A percentile compares a stretch with the other conserved stretches of the same genome.
These are phyloP conservation scores for Mycena belliarum DNA, from an alignment of 768 basidiomycete genomes.

Conservation along the genomic window DNA sequence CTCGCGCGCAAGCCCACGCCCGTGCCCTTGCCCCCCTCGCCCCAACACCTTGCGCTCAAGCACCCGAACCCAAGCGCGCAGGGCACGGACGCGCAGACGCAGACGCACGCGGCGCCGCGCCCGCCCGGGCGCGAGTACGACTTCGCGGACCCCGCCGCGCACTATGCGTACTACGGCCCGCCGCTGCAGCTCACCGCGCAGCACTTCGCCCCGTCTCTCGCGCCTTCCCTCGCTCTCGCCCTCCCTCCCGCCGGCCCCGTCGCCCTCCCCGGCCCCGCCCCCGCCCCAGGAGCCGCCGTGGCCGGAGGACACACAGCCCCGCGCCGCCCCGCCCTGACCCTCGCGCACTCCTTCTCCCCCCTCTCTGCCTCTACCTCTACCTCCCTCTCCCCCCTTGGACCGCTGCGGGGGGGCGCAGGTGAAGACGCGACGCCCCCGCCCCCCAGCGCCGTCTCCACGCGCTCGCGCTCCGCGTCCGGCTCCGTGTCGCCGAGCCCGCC, in stretches of 20 bases:
- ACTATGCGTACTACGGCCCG: no score
- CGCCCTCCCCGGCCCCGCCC: no score
- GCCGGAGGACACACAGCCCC: no score
- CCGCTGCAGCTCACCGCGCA: no score
- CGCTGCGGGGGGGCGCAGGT: neutral
- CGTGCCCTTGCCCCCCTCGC: no score
- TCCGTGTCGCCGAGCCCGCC: neutral
- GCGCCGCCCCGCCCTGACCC: no score
- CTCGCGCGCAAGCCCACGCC: neutral
- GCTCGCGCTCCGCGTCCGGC: neutral
- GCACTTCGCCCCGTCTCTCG: neutral
- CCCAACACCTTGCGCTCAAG: no score
- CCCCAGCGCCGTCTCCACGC: neutral
- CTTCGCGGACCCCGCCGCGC: neutral
- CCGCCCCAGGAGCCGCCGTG: no score
- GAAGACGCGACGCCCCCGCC: neutral
- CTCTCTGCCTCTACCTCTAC: neutral
- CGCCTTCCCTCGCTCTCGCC: neutral
- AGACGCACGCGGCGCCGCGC: no score
- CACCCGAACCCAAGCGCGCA: no score
- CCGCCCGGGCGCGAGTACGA: neutral
- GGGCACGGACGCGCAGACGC: no score
- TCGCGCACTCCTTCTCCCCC: neutral
- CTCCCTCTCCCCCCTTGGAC: neutral
- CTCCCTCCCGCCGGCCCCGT: neutral